A percentile compares a stretch with the other conserved stretches of the same genome.
Conservation (phyloP, 2,329 filamentous ascomycete species). For the Ustilaginoidea virens region DNA sequence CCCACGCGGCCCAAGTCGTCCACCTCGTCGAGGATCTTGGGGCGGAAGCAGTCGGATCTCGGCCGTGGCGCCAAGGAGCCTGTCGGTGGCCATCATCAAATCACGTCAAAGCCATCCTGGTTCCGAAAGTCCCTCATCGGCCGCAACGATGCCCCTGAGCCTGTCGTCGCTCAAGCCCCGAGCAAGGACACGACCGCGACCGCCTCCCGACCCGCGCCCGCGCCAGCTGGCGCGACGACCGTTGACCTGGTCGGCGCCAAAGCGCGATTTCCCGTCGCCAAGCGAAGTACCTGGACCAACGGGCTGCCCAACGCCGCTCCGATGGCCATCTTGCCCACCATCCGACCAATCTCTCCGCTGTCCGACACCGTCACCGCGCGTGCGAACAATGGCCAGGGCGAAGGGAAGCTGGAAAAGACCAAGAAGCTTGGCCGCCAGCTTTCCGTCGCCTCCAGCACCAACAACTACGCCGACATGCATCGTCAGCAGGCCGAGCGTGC, state of each 20-base stretch:
- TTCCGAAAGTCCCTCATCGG: conserved; percentile 90
- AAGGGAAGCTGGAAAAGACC: conserved; percentile 40
- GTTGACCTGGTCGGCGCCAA: too few species aligned
- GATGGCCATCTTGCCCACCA: conserved; percentile 91
- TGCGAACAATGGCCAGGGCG: conserved; percentile 51
- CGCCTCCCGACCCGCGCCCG: conserved; percentile 27
- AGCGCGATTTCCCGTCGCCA: conserved; percentile 39
- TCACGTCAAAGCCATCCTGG: conserved; percentile 82
- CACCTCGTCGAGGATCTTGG: conserved; percentile 65
- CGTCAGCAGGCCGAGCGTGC: conserved; percentile 83
- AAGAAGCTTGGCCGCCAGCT: conserved; percentile 95
- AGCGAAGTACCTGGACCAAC: conserved; percentile 89
- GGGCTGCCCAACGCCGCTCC: conserved; percentile 67
- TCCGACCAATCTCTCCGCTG: conserved; percentile 89
- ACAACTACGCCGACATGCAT: conserved; percentile 82
- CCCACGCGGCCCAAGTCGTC: conserved; percentile 86
- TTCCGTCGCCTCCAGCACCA: conserved; percentile 80
- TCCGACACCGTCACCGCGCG: conserved; percentile 86
- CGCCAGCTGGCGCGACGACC: conserved; percentile 22
- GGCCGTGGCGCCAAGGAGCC: conserved; percentile 50
- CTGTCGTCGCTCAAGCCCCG: conserved; percentile 29
- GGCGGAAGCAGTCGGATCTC: conserved; percentile 80
- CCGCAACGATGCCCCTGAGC: conserved; percentile 53
- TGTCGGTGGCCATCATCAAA: conserved; percentile 37
- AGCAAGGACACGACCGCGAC: conserved; percentile 30